These are phyloP conservation scores for Waitea zeae DNA, from an alignment of 1,284 basidiomycete species.

Conservation along the genomic window DNA sequence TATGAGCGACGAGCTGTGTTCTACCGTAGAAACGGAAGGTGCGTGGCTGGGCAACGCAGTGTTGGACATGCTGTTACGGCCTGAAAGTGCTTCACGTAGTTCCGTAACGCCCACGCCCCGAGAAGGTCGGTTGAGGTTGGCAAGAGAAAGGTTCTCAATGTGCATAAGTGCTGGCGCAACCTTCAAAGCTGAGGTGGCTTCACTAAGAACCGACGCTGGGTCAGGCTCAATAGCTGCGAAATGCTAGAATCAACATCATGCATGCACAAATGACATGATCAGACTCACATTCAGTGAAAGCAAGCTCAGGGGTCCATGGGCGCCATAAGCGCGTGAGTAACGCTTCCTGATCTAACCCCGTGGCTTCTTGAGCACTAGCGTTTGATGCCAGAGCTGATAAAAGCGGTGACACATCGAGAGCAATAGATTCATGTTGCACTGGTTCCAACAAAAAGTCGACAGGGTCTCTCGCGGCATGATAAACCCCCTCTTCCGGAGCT, in stretches of 20 bases:
- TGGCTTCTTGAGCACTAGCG: slow-evolving; percentile 18
- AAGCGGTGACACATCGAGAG: too few relatives aligned
- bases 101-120: slow-evolving; percentile 73
- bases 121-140: slow-evolving; percentile 58
- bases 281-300: slow-evolving; percentile 56
- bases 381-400: too few relatives aligned
- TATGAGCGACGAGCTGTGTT: slow-evolving; percentile 36
- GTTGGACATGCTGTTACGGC: slow-evolving; percentile 64
- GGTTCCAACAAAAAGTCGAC: too few relatives aligned
- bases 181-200: slow-evolving; percentile 54
- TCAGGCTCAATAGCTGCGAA: slow-evolving; percentile 38
- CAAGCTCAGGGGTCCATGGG: slow-evolving; percentile 62
- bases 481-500: too few relatives aligned
- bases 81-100: slow-evolving; percentile 72
- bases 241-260: not conserved
- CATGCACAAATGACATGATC: slow-evolving; percentile 1
- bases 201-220: slow-evolving; percentile 41
- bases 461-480: too few relatives aligned
- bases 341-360: slow-evolving; percentile 38
- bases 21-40: slow-evolving; percentile 58
- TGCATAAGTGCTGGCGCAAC: slow-evolving; percentile 75
- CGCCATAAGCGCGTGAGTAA: slow-evolving; percentile 34
- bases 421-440: too few relatives aligned
- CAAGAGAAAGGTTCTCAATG: slow-evolving; percentile 72
- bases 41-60: slow-evolving; percentile 37